These are phyloP conservation scores for Yamadazyma ubonensis DNA, from an alignment of 805 yeast species.

Conservation along the genomic window DNA sequence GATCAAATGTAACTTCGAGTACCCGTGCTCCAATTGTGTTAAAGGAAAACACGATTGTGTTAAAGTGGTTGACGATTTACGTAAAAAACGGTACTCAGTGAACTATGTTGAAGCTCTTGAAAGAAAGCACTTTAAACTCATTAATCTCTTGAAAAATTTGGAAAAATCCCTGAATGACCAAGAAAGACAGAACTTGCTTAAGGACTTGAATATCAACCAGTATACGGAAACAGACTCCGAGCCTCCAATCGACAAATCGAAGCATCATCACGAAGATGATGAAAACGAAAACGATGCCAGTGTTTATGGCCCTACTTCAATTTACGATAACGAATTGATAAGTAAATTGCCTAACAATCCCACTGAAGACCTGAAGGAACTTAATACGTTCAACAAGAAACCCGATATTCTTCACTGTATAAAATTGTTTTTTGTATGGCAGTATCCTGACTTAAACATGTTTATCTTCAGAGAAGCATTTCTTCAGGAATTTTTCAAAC, in stretches of 20 bases:
- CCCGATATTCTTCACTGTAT: conserved; percentile 36
- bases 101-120: conserved; percentile 50
- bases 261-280: conserved; percentile 6
- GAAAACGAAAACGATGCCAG: conserved; percentile 29
- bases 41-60: conserved; percentile 46
- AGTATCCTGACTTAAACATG: conserved; percentile 62
- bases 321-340: conserved; percentile 33
- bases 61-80: conserved; percentile 46
- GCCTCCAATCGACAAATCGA: not conserved
- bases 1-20: conserved; percentile 49
- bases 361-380: conserved; percentile 16
- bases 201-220: conserved; percentile 1
- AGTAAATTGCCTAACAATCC: conserved; percentile 16
- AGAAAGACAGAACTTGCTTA: conserved; percentile 8
- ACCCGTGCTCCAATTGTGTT: conserved; percentile 50
- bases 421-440: conserved; percentile 57
- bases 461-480: conserved; percentile 66
- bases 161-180: conserved; percentile 20
- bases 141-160: conserved; percentile 24
- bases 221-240: not conserved
- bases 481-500: conserved; percentile 58
- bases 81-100: conserved; percentile 51
- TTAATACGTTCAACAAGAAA: conserved; percentile 33
- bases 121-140: conserved; percentile 24
- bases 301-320: conserved; percentile 47